These are phyloP conservation scores for Quercus engelmannii DNA, from an alignment of 306 rosid species.

Conservation along the genomic window DNA sequence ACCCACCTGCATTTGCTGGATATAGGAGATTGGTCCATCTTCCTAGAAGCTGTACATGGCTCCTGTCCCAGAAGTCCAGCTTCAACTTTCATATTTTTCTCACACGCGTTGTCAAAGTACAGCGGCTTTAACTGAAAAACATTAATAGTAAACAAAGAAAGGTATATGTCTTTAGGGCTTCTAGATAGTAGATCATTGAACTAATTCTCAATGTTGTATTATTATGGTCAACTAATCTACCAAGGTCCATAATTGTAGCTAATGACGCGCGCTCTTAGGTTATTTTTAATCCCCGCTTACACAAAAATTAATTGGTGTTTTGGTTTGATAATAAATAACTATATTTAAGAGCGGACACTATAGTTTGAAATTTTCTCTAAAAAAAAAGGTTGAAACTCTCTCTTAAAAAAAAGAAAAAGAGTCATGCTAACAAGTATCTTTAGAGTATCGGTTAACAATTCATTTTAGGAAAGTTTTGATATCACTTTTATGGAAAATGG, in stretches of 20 bases:
- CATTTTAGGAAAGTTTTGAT: too few species aligned
- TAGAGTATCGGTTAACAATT: rapidly evolving
- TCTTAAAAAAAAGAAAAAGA: too few species aligned
- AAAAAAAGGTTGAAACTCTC: too few species aligned
- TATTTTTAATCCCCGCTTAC: rapidly evolving
- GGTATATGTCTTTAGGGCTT: background rate
- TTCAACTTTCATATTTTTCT: background rate
- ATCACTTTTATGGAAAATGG: too few species aligned
- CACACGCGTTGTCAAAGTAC: background rate
- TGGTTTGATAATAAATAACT: too few species aligned
- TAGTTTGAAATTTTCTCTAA: too few species aligned
- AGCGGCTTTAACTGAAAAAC: background rate
- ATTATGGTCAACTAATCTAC: background rate
- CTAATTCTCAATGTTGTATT: background rate
- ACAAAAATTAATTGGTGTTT: too few species aligned
- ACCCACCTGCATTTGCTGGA: background rate
- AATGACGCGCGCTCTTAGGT: background rate
- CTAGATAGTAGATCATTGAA: background rate
- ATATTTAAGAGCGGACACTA: rapidly evolving
- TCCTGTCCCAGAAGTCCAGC: background rate
- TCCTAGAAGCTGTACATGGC: background rate
- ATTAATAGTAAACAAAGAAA: background rate
- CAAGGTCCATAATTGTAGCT: background rate
- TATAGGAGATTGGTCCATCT: background rate
- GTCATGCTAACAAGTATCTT: too few species aligned